Evolutionary conservation across 805 yeast genomes (phyloP).

Genomic region (Teunomyces stri): DNA sequence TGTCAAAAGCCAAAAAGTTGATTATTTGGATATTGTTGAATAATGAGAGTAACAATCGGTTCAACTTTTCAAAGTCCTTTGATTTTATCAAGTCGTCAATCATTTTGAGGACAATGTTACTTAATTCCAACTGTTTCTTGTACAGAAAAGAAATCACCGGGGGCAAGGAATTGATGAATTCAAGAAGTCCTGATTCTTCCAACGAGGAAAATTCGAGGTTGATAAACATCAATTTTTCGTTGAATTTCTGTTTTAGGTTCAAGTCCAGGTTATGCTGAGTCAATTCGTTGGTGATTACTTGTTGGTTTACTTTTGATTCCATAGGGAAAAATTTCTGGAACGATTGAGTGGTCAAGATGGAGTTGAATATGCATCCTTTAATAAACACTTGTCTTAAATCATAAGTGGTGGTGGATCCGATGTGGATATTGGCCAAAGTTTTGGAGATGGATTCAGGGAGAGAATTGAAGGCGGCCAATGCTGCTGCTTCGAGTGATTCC

Average conservation of each 20-base stretch:
- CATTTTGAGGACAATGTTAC: conserved; percentile 15
- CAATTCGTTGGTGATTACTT: conserved; percentile 25
- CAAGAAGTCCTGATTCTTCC: conserved; percentile 37
- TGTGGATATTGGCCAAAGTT: neutral
- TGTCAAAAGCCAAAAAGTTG: conserved; percentile 12
- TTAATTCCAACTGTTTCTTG: conserved; percentile 24
- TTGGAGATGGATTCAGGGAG: conserved; percentile 1
- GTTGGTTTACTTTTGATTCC: conserved; percentile 24
- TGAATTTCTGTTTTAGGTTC: conserved; percentile 23
- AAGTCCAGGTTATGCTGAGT: conserved; percentile 20
- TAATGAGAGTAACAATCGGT: conserved; percentile 12
- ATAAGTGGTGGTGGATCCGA: conserved; percentile 12
- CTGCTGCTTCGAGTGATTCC: conserved; percentile 17
- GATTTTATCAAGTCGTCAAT: conserved; percentile 23
- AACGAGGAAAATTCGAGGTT: conserved; percentile 40
- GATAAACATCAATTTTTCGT: conserved; percentile 30
- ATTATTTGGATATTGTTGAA: conserved; percentile 15
- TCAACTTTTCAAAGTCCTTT: conserved; percentile 30
- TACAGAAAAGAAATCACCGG: conserved; percentile 21
- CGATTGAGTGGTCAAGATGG: conserved; percentile 22
- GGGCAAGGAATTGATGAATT: conserved; percentile 22
- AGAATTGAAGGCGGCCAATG: conserved; percentile 13
- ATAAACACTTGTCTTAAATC: conserved; percentile 28
- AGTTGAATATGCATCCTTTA: conserved; percentile 29
- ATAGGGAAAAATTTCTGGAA: conserved; percentile 27